Base-by-base conservation (phyloP, 164 flowering plant species). In the Saururus chinensis region DNA sequence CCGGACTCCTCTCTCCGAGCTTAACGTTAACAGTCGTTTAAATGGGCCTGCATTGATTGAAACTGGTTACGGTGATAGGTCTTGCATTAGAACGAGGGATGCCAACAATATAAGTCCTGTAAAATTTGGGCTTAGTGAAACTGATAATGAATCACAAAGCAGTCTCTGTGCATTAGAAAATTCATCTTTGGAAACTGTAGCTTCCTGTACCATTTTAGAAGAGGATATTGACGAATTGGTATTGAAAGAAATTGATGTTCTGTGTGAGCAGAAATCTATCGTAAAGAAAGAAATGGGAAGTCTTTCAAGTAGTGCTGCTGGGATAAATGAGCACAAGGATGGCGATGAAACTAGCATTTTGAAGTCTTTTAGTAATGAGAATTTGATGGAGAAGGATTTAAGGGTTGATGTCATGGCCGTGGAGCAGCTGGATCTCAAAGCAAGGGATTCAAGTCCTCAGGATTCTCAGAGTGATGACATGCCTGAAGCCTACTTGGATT, bases 201-300 rank as follows among this genome's bases (percentile, higher is more conserved):
- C 66, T 4, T 64, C 65, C 14, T 20, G 70, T 52, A 61, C 53
- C 70, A 56, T 64, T 60, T 61, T 80, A 16, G 82, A 80, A 58
- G 89, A 85, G 57, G 95, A 80, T 53, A 78, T 89, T 66, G 89
- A 89, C 60, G 87, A 82, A 40, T 69, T 79, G 1, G 25, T 87
- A 60, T 74, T 89, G 61, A 71, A 79, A 66, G 82, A 85, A 75
- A 87, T 92, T 57, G 98, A 89, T 81, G 84, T 73, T 56, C 64
- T 92, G 60, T 86, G 88, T 56, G 89, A 79, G 72, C 77, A 70
- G 65, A 71, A 71, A 22, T 70, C 82, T 1, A 70, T 70, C 1
- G 68, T 40, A 16, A 79, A 78, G 68, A 22, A 55, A 40, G 72
- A 53, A 65, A 60, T 45, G 40, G 60, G 25, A 60, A 67, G 5